phyloP scores from a whole-genome alignment of 2,329 filamentous ascomycete genomes.

The Exophiala lecanii-corni region DNA sequence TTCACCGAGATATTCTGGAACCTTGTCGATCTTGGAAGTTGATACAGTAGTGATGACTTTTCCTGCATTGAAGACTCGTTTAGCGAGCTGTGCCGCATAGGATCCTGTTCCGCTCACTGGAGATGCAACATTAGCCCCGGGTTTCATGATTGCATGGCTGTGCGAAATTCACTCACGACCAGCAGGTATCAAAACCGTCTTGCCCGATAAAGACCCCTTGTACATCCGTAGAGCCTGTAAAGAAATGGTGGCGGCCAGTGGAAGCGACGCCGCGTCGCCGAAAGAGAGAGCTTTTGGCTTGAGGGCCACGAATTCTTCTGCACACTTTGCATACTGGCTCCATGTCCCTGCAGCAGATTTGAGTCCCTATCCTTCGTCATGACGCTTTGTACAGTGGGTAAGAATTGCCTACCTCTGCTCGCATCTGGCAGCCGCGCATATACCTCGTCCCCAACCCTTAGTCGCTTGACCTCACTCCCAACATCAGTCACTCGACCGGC shows the following conservation, averaged over 20 bases:
- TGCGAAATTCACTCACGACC: constrained; percentile 31
- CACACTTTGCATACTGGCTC: constrained; percentile 35
- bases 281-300: constrained; percentile 42
- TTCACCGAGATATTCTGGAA: constrained; percentile 39
- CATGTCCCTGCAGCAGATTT: constrained; percentile 31
- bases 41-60: constrained; percentile 51
- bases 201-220: constrained; percentile 45
- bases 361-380: too few species aligned
- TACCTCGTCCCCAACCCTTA: constrained; percentile 39
- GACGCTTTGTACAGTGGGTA: neutral
- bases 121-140: too few species aligned
- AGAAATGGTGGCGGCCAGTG: constrained; percentile 40
- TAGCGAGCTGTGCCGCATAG: constrained; percentile 47
- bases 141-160: too few species aligned
- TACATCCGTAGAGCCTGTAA: constrained; percentile 43
- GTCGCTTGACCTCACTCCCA: constrained; percentile 31
- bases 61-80: constrained; percentile 45
- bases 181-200: constrained; percentile 50
- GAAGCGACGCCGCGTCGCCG: constrained; percentile 41
- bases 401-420: constrained; percentile 29
- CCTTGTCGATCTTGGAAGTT: constrained; percentile 46
- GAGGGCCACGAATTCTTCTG: constrained; percentile 32
- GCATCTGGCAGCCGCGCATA: constrained; percentile 34
- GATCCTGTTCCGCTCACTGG: constrained; percentile 46
- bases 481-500: constrained; percentile 37